Percentiles rank a stretch among this genome's conserved stretches.
phyloP scores from a whole-genome alignment of 495 filamentous ascomycete genomes.

The Penicillium daleae region DNA sequence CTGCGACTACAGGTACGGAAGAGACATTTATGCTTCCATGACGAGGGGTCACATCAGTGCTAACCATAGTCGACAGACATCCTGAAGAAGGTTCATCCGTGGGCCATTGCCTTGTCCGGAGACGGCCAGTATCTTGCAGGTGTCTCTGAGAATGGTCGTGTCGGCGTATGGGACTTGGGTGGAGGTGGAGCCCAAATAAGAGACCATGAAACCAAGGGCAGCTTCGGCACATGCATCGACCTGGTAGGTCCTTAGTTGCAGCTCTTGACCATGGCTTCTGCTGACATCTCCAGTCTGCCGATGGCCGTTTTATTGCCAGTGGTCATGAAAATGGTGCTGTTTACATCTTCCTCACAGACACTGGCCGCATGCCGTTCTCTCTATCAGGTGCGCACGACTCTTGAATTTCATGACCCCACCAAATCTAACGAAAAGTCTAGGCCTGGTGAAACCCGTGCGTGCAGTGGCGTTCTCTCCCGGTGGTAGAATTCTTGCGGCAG shows the following conservation, averaged over 20 bases:
- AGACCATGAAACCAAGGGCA: constrained; percentile 87
- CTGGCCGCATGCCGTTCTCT: constrained; percentile 82
- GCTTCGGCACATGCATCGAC: constrained; percentile 88
- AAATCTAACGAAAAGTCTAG: constrained; percentile 52
- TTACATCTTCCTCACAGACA: constrained; percentile 92
- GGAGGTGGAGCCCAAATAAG: constrained; percentile 61
- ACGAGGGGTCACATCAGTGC: neutral
- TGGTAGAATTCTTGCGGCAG: constrained; percentile 84
- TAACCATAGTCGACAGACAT: constrained; percentile 21
- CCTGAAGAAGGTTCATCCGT: constrained; percentile 59
- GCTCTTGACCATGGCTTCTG: constrained; percentile 1
- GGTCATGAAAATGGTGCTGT: constrained; percentile 93
- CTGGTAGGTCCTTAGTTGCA: constrained; percentile 52
- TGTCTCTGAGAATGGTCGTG: constrained; percentile 79
- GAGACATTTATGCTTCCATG: neutral
- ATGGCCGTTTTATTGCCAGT: constrained; percentile 85
- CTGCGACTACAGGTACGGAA: constrained; percentile 47
- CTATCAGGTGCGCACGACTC: constrained; percentile 66
- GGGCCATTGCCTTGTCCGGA: constrained; percentile 83
- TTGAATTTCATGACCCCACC: neutral
- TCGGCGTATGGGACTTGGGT: constrained; percentile 83
- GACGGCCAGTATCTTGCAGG: constrained; percentile 81
- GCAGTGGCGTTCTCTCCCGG: constrained; percentile 84
- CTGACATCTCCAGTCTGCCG: constrained; percentile 55
- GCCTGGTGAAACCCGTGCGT: constrained; percentile 82